phyloP scores from a whole-genome alignment of 2,329 filamentous ascomycete species.

The Colletotrichum chrysophilum region DNA sequence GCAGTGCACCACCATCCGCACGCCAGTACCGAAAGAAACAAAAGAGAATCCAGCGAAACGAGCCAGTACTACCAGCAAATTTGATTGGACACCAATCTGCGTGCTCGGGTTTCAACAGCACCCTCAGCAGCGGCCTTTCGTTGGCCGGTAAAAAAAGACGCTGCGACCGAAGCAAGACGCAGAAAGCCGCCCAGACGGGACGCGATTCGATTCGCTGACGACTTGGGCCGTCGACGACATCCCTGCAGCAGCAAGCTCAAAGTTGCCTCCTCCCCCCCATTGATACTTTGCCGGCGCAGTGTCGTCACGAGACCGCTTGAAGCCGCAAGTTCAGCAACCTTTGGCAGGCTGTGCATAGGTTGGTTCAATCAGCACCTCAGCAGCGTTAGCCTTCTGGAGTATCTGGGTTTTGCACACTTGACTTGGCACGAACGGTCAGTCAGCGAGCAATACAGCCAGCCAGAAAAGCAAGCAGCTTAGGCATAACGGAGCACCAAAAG shows the following conservation, averaged over 20 bases:
- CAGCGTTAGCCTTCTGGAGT: not conserved
- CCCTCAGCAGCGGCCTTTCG: not conserved
- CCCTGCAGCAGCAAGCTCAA: not conserved
- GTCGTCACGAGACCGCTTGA: not conserved
- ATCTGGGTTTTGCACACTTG: not conserved
- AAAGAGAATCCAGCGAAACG: not conserved
- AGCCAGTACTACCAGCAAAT: not conserved
- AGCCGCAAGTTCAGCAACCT: not conserved
- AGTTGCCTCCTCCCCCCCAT: not conserved
- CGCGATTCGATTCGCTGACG: constrained; percentile 8
- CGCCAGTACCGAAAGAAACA: not conserved
- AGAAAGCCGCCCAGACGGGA: not conserved
- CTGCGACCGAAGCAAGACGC: too few relatives aligned
- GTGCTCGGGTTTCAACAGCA: not conserved
- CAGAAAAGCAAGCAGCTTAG: not conserved
- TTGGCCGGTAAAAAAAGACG: constrained; percentile 11
- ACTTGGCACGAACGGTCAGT: not conserved
- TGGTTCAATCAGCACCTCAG: not conserved
- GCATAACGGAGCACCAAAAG: not conserved
- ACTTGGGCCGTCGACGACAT: not conserved
- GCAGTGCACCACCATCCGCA: not conserved
- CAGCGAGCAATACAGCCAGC: not conserved
- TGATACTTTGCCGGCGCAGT: not conserved
- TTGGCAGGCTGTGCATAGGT: not conserved
- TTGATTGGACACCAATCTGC: not conserved